Conservation (phyloP, 768 basidiomycete species). For the Calvatia gigantea region DNA sequence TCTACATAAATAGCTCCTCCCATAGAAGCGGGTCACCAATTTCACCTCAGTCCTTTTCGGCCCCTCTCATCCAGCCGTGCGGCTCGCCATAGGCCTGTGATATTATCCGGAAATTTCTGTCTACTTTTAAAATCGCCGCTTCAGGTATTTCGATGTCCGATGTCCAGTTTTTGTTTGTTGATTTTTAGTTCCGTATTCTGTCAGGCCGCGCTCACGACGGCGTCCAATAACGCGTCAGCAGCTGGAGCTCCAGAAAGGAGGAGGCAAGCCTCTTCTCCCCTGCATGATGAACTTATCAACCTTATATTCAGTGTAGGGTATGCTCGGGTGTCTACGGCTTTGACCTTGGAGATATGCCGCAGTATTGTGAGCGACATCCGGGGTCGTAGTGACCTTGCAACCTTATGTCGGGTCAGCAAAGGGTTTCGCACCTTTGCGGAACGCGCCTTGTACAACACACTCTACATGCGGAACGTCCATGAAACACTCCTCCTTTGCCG, state of each 20-base stretch:
- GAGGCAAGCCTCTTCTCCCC: constrained; percentile 21
- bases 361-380: constrained; percentile 51
- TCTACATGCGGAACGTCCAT: constrained; percentile 40
- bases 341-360: constrained; percentile 57
- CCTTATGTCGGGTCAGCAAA: constrained; percentile 56
- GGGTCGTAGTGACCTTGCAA: constrained; percentile 50
- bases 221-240: constrained; percentile 13
- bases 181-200: constrained; percentile 3
- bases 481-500: constrained; percentile 42
- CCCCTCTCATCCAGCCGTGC: constrained; percentile 18
- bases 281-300: constrained; percentile 1
- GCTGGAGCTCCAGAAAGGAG: constrained; percentile 21
- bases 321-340: constrained; percentile 48
- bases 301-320: constrained; percentile 29
- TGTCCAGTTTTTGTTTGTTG: not conserved
- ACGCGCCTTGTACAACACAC: constrained; percentile 55
- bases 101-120: constrained; percentile 2
- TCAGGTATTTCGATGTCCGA: constrained; percentile 6
- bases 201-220: constrained; percentile 4
- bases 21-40: constrained; percentile 11
- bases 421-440: constrained; percentile 53
- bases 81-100: constrained; percentile 16
- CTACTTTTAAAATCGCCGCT: constrained; percentile 6
- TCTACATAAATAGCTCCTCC: constrained; percentile 30
- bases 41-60: constrained; percentile 14